Evolutionary conservation across 139 green algal genomes (phyloP).

Genomic region (Auxenochlorella pyrenoidosa): DNA sequence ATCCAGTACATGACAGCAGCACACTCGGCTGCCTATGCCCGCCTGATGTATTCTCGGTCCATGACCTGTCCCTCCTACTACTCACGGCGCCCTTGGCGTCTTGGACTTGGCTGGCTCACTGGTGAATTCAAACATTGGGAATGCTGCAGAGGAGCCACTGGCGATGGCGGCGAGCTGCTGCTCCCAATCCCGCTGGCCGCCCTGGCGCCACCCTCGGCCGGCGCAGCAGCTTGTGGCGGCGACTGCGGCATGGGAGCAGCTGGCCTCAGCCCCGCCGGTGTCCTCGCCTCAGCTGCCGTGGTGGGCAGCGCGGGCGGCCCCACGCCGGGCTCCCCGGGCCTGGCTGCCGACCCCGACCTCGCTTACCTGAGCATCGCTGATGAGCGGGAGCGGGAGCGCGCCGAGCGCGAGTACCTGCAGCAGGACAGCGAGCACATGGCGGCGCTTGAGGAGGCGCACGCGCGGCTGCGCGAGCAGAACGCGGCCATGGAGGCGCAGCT

Average conservation of each 20-base stretch:
- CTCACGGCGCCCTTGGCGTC: too few relatives aligned
- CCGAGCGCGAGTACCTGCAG: constrained; percentile 21
- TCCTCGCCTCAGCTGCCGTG: background rate
- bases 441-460: constrained; percentile 34
- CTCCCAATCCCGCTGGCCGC: background rate
- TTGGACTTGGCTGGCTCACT: too few relatives aligned
- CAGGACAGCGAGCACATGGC: constrained; percentile 34
- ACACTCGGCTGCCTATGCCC: background rate
- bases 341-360: constrained; percentile 25
- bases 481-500: constrained; percentile 34
- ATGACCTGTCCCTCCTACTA: too few relatives aligned
- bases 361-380: constrained; percentile 23
- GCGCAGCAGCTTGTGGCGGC: background rate
- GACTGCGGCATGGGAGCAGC: background rate
- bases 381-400: constrained; percentile 21
- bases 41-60: background rate
- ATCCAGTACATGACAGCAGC: background rate
- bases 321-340: background rate
- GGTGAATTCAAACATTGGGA: too few relatives aligned
- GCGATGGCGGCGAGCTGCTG: background rate
- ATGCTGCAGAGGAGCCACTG: too few relatives aligned
- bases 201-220: background rate
- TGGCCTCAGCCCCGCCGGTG: background rate
- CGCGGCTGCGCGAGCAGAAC: constrained; percentile 29
- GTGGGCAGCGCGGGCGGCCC: background rate